Evolutionary conservation across 2,329 filamentous ascomycete genomes (phyloP).

Genomic region (Aspergillus intermedius): DNA sequence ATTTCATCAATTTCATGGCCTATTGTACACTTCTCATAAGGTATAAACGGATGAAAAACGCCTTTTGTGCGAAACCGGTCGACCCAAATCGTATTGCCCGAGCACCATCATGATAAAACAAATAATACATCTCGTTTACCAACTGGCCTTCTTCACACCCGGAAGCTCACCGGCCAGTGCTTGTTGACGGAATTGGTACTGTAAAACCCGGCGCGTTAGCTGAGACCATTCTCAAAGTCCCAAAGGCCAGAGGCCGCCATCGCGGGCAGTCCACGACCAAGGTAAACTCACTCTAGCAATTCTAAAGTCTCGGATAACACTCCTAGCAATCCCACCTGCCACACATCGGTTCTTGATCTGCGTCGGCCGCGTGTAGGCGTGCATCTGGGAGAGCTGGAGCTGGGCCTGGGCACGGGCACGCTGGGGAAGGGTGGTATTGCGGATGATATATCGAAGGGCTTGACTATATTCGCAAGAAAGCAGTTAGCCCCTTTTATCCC

Average conservation of each 20-base stretch:
- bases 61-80: constrained; percentile 16
- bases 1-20: background rate
- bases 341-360: constrained; percentile 94
- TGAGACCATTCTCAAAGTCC: background rate
- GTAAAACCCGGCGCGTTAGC: constrained; percentile 17
- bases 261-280: background rate
- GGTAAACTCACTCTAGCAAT: constrained; percentile 68
- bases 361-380: constrained; percentile 86
- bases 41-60: constrained; percentile 14
- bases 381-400: constrained; percentile 89
- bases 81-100: constrained; percentile 13
- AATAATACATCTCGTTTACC: constrained; percentile 51
- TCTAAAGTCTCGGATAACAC: constrained; percentile 90
- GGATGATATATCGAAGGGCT: constrained; percentile 86
- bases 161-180: constrained; percentile 79
- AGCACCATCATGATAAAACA: constrained; percentile 5
- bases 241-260: background rate
- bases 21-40: constrained; percentile 12
- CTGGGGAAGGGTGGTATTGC: constrained; percentile 78
- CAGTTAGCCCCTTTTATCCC: background rate
- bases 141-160: constrained; percentile 92
- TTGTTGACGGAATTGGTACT: constrained; percentile 92
- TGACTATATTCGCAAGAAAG: constrained; percentile 54
- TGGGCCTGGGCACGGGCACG: constrained; percentile 85
- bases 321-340: constrained; percentile 79